Evolutionary conservation across 768 basidiomycete genomes (phyloP).

Genomic region (Leccinum boreale): DNA sequence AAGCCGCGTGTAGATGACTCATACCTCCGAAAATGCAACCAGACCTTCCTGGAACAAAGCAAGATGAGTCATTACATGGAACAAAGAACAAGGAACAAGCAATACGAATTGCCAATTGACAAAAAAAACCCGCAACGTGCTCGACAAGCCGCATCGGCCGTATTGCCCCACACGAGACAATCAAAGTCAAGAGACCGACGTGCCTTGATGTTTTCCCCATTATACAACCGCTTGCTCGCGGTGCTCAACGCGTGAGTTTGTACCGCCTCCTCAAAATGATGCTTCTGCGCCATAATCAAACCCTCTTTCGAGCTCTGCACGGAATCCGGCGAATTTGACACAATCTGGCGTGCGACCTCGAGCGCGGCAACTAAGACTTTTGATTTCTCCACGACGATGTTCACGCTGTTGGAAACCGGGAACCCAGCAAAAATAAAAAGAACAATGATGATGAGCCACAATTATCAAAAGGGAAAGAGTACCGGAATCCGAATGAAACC

Average conservation of each 20-base stretch:
- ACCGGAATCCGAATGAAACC: not conserved
- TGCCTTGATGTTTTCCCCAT: constrained; percentile 69
- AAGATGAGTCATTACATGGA: constrained; percentile 10
- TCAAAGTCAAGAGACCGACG: constrained; percentile 10
- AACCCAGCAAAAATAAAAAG: not conserved
- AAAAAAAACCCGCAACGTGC: not conserved
- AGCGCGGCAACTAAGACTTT: constrained; percentile 61
- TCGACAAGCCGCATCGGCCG: not conserved
- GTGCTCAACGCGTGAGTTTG: constrained; percentile 42
- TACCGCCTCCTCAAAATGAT: constrained; percentile 51
- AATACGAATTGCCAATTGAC: not conserved
- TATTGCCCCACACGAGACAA: not conserved
- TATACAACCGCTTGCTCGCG: constrained; percentile 52
- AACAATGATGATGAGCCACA: constrained; percentile 7
- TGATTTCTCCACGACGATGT: constrained; percentile 55
- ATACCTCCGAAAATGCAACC: constrained; percentile 53
- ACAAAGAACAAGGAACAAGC: not conserved
- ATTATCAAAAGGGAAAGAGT: constrained; percentile 8
- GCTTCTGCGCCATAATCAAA: constrained; percentile 52
- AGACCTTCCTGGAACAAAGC: constrained; percentile 57
- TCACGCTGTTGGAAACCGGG: constrained; percentile 49
- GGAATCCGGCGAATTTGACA: constrained; percentile 70
- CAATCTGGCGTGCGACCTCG: constrained; percentile 55
- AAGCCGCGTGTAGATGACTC: constrained; percentile 5
- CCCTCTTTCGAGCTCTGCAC: constrained; percentile 76